Base-by-base conservation (phyloP, 352 stramenopile species). In the Pythium biforme region DNA sequence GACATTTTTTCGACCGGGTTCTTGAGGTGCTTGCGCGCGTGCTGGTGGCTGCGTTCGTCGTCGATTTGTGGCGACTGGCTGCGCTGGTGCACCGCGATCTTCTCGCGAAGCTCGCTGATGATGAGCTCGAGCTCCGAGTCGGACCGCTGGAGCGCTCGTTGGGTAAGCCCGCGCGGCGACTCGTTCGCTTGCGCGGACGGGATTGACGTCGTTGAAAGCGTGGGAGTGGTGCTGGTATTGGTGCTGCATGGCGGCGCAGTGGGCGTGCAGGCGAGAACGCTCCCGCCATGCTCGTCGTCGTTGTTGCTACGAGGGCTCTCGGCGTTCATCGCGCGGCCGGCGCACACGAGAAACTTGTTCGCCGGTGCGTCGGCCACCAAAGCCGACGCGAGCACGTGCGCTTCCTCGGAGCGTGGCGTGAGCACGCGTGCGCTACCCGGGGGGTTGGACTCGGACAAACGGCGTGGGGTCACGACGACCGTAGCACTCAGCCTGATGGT, bases 71-170 rank as follows among this genome's bases (percentile, higher is more conserved):
- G 47, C 6, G 54, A 49, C n/a, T 63, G 65, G 0, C 53, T 19
- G 7, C 60, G 70, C 3, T 81, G 67, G 27, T 78, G 78, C n/a
- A 72, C 62, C 15, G 74, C 73, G 45, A 90, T 79, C 57, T 85
- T 72, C 46, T 80, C 75, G 1, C 79, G 72, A 29, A 90, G 55
- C 22, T 88, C 79, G 25, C 65, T 76, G 55, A 90, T 90, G 45
- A 89, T 90, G 9, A 75, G 68, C 49, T 90, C 81, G 11, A 90
- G 52, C 47, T 88, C 81, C 37, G 83, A 84, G 56, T 90, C 77
- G 0, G 77, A 75, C 2, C 76, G 74, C 33, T 69, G 63, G 2
- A 80, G 52, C 3, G 47, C 55, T 14, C 59, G 59, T 6, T 57
- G 46, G 9, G 37, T 50, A 7, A 37, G 8, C 8, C 14, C 15